A percentile compares a stretch with the other conserved stretches of the same genome.
Conservation (phyloP, 192 early-diverging fungal species). For the Dissophora globulifera region DNA sequence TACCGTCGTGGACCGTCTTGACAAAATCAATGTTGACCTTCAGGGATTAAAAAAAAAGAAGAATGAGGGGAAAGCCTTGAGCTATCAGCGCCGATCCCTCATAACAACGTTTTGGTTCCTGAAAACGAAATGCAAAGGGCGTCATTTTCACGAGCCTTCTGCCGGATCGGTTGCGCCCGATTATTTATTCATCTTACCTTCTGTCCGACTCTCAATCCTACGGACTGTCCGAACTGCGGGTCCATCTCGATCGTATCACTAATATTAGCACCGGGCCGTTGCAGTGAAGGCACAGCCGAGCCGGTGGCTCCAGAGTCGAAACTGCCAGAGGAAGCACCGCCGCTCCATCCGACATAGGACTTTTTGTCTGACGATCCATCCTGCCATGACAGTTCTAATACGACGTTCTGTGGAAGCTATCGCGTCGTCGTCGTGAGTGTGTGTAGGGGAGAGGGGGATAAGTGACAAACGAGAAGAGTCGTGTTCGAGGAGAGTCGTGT, state of each 20-base stretch:
- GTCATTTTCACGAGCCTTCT: too few species aligned
- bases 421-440: neutral
- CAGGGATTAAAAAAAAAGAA: too few species aligned
- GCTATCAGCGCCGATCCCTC: too few species aligned
- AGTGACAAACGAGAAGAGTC: neutral
- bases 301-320: slow-evolving; percentile 17
- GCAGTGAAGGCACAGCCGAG: slow-evolving; percentile 47
- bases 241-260: slow-evolving; percentile 76
- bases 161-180: too few species aligned
- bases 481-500: neutral
- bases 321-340: slow-evolving; percentile 56
- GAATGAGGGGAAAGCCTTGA: too few species aligned
- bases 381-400: slow-evolving; percentile 65
- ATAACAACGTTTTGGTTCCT: too few species aligned
- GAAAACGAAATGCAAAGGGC: too few species aligned
- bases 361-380: slow-evolving; percentile 54
- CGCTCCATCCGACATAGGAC: slow-evolving; percentile 76
- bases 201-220: slow-evolving; percentile 71
- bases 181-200: slow-evolving; percentile 56
- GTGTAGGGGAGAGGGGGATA: neutral
- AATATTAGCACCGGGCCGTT: slow-evolving; percentile 43
- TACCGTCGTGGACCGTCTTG: slow-evolving; percentile 63
- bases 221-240: slow-evolving; percentile 69
- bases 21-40: slow-evolving; percentile 72
- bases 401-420: slow-evolving; percentile 69